Base-by-base conservation (phyloP, 73 alveolate genomes). In the Stentor coeruleus region DNA sequence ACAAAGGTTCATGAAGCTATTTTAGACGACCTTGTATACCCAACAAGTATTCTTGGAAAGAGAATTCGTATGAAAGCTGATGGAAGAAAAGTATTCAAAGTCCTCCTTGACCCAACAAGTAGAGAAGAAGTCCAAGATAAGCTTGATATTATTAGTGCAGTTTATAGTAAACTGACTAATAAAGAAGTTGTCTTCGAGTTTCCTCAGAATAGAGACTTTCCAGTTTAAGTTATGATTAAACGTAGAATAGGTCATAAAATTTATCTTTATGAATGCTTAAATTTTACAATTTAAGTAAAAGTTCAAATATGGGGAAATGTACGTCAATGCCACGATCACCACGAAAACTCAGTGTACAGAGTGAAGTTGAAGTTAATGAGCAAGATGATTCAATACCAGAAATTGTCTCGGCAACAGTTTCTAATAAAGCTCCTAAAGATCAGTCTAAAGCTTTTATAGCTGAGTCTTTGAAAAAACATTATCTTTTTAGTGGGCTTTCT, bases 81-180 rank as follows among this genome's bases (percentile, higher is more conserved):
- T 39, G 66, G 66, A 38, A 75, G 30, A 37, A 75, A 39, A 75
- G 72, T 75, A 1, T 75, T 1, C 66, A 75, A 75, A 75, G 72
- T 75, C n/a, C n/a, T 42, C 15, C 38, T n/a, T 20, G 86, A 79
- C 59, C 91, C 85, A 57, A 75, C 39, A 81, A 94, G 87, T 90
- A 91, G 85, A 86, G 94, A 91, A 82, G 89, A 88, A 89, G 87
- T 93, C 33, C 95, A 93, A 89, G 87, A 89, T 91, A 93, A 90
- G 87, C 91, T 91, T 82, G 95, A 92, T 72, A 91, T 95, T 35
- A 86, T 93, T 92, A 82, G 92, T 15, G 93, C 91, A 49, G 88
- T 90, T 87, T 93, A 93, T 87, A 83, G 84, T 86, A 93, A 87
- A 91, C 84, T 93, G 81, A 93, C 97, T 87, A 90, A 91, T 92